Conservation (phyloP, 2,329 filamentous ascomycete genomes). For the Mycosphaerella sp. region DNA sequence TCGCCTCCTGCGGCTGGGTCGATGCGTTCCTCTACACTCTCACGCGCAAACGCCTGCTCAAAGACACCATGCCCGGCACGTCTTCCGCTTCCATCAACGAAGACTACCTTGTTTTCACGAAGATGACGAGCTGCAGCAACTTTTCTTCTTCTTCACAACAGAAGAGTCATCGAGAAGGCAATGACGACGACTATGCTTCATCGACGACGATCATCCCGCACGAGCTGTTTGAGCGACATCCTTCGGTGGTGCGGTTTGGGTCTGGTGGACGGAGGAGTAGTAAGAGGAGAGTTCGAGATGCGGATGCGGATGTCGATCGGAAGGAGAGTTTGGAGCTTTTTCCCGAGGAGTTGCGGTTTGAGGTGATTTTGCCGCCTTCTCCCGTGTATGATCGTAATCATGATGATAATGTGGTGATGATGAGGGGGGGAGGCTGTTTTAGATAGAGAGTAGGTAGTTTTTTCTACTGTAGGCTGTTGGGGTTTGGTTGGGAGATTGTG, state of each 20-base stretch:
- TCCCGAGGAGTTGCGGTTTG: neutral
- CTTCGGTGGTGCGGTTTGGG: constrained; percentile 4
- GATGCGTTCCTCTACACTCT: constrained; percentile 55
- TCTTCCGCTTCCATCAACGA: constrained; percentile 7
- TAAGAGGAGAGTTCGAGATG: neutral
- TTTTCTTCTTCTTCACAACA: too few relatives aligned
- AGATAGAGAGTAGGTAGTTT: too few relatives aligned
- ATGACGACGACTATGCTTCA: too few relatives aligned
- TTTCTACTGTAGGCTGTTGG: too few relatives aligned
- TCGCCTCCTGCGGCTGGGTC: constrained; percentile 54
- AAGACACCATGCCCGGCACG: constrained; percentile 33
- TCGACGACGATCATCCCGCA: too few relatives aligned
- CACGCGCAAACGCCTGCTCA: constrained; percentile 51
- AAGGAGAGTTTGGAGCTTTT: neutral
- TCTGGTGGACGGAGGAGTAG: neutral
- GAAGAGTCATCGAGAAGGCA: too few relatives aligned
- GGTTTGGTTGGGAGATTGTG: too few relatives aligned
- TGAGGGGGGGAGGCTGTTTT: too few relatives aligned
- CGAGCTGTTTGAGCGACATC: constrained; percentile 3
- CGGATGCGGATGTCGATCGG: too few relatives aligned
- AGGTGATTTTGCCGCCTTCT: neutral
- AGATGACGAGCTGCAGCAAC: too few relatives aligned
- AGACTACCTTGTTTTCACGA: too few relatives aligned
- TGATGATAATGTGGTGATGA: neutral
- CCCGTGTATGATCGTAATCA: neutral